phyloP scores from a whole-genome alignment of 1,284 basidiomycete species.

The Amylostereum areolatum region DNA sequence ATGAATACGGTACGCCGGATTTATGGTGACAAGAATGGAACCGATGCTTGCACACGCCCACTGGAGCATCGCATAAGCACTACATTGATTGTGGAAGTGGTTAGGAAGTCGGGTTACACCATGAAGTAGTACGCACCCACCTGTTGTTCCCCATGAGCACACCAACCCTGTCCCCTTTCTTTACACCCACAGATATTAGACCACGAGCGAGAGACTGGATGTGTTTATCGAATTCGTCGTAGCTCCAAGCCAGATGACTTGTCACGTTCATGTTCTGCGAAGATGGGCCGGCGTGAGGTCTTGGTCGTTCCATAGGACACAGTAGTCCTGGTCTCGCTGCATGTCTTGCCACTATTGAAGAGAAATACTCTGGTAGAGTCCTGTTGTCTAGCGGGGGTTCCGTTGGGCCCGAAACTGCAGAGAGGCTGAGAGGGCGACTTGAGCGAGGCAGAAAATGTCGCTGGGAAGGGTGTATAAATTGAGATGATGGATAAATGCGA shows the following conservation, averaged over 20 bases:
- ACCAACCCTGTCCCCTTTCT: constrained; percentile 73
- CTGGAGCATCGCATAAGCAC: constrained; percentile 74
- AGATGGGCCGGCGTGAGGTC: constrained; percentile 53
- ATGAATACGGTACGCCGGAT: constrained; percentile 71
- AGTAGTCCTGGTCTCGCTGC: constrained; percentile 57
- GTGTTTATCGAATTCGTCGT: constrained; percentile 62
- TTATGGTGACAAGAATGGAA: constrained; percentile 75
- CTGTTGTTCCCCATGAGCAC: constrained; percentile 83
- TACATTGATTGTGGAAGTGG: constrained; percentile 20
- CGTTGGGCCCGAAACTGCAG: constrained; percentile 52
- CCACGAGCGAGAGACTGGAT: constrained; percentile 68
- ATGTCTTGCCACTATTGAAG: constrained; percentile 44
- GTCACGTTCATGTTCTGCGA: constrained; percentile 39
- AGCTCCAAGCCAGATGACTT: constrained; percentile 69
- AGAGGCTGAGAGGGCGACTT: constrained; percentile 24
- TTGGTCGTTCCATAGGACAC: constrained; percentile 52
- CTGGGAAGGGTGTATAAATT: not conserved
- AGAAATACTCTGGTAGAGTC: constrained; percentile 65
- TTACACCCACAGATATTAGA: constrained; percentile 62
- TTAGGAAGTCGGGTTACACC: not conserved
- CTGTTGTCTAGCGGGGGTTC: constrained; percentile 52
- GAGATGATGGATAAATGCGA: not conserved
- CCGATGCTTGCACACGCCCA: constrained; percentile 81
- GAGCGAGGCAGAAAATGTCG: too few relatives aligned
- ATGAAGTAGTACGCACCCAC: constrained; percentile 28